Base-by-base conservation (phyloP, 2,329 filamentous ascomycete genomes). In the Laburnicola sp. region DNA sequence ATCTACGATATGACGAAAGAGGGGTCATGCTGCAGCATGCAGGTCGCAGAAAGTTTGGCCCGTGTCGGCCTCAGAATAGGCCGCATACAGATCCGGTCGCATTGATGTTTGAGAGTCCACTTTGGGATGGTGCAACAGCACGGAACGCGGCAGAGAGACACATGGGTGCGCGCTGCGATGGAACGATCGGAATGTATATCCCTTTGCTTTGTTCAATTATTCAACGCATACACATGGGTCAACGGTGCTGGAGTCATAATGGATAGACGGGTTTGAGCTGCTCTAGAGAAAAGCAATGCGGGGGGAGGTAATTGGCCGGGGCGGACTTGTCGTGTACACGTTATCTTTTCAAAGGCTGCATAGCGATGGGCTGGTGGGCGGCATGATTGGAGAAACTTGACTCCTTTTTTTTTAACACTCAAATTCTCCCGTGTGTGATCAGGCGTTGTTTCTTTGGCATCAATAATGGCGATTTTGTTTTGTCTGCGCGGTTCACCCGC, bases 361-460 rank as follows among this genome's bases (percentile, higher is more conserved):
- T 67, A 68, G 66, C 64, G 65, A 62, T 58, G 66, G 64, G 65
- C 62, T 60, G 61, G 57, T 36, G 36, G 43, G 45, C 37, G n/a
- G n/a, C 25, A 25, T 25, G 22, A 26, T 42, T 40, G 8, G 21
- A 25, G 23, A 35, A 22, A 23, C 22, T 38, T 25, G 6, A 3
- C 16, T 23, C 23, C 4, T 31, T 36, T n/a, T n/a, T n/a, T n/a
- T n/a, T n/a, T n/a, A n/a, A n/a, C n/a, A n/a, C n/a, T 37, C 21
- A 6, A 23, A 35, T 43, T 41, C 28, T 23, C 6, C 16, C 16
- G 25, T 34, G n/a, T n/a, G n/a, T n/a, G n/a, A n/a, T n/a, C n/a
- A n/a, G n/a, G n/a, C n/a, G n/a, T n/a, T n/a, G n/a, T n/a, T n/a
- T n/a, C n/a, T n/a, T n/a, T n/a, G n/a, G n/a, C n/a, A n/a, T n/a